Base-by-base conservation (phyloP, 1,284 basidiomycete species). In the Ustilago bromivora region DNA sequence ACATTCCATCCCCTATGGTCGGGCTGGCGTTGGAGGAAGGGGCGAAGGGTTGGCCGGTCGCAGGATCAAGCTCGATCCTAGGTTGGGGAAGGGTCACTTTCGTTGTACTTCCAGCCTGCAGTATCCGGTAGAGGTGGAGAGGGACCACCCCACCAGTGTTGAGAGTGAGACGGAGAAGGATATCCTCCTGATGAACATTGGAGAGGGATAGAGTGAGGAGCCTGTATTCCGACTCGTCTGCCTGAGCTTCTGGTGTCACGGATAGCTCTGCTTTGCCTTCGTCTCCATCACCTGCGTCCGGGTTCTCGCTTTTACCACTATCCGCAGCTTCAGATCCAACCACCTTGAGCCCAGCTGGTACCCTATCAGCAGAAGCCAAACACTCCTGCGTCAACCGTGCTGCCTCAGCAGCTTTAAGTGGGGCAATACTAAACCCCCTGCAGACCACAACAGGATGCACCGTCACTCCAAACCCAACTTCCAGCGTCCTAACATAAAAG, bases 361-460 rank as follows among this genome's bases (percentile, higher is more conserved):
- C 52, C 32, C 64, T 38, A 32, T 77, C 74, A 12, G 51, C 34
- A 38, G 62, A 61, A n/a, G 66, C 41, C 89, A 89, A 79, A 91
- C 90, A 41, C 41, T 54, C 59, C 5, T 79, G 75, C 6, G 78
- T 76, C 41, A 82, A 56, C 12, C 78, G 28, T 31, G 71, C 71
- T 32, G 84, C 85, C 52, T 85, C 82, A 1, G 9, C 31, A 17
- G 72, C 61, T 13, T 36, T 52, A 46, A 78, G 23, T 5, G 73
- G 67, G 0, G 53, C 46, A 13, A 84, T 47, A 28, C 46, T 64
- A 46, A 87, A 57, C 19, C 65, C 65, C 8, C 66, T 63, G 81
- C 92, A 94, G 82, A 95, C 93, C 46, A 98, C 89, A 88, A 95
- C 95, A 72, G 94, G 93, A 83, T 96, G 96, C 2, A 98, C 95